Conservation (phyloP, 495 filamentous ascomycete genomes). For the Gamarada debralockiae region DNA sequence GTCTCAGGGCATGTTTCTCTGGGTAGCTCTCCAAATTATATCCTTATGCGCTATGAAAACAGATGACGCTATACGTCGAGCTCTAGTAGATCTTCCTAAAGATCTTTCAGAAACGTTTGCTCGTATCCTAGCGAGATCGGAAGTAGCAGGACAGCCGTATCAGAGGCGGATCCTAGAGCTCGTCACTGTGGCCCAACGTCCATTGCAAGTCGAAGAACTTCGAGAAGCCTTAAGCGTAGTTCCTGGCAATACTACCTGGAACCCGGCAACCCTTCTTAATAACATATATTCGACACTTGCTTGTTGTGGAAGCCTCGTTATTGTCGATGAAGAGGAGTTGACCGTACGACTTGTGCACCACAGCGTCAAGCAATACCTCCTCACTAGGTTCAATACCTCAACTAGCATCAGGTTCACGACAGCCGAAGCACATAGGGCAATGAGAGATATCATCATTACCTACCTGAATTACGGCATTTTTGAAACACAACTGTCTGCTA, state of each 20-base stretch:
- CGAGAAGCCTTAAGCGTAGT: conserved; percentile 39
- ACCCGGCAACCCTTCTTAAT: conserved; percentile 32
- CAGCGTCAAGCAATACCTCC: conserved; percentile 40
- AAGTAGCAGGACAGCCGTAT: conserved; percentile 18
- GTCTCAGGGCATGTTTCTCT: conserved; percentile 43
- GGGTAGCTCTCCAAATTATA: conserved; percentile 43
- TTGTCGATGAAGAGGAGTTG: conserved; percentile 40
- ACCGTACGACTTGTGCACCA: conserved; percentile 39
- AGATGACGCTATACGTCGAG: conserved; percentile 36
- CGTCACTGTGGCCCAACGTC: conserved; percentile 30
- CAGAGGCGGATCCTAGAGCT: conserved; percentile 31
- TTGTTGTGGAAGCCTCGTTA: conserved; percentile 40
- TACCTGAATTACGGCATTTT: conserved; percentile 41
- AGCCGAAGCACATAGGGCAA: conserved; percentile 23
- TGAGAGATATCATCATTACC: conserved; percentile 35
- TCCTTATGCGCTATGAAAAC: conserved; percentile 34
- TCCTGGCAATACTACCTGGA: conserved; percentile 33
- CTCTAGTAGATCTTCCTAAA: conserved; percentile 38
- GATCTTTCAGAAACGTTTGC: conserved; percentile 37
- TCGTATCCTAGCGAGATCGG: conserved; percentile 33
- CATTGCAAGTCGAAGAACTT: conserved; percentile 36
- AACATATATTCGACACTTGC: conserved; percentile 31
- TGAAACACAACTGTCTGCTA: conserved; percentile 29
- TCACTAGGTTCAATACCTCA: conserved; percentile 23
- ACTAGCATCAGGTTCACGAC: conserved; percentile 20